phyloP scores from a whole-genome alignment of 345 rosid genomes.

The Sisymbrium altissimum region DNA sequence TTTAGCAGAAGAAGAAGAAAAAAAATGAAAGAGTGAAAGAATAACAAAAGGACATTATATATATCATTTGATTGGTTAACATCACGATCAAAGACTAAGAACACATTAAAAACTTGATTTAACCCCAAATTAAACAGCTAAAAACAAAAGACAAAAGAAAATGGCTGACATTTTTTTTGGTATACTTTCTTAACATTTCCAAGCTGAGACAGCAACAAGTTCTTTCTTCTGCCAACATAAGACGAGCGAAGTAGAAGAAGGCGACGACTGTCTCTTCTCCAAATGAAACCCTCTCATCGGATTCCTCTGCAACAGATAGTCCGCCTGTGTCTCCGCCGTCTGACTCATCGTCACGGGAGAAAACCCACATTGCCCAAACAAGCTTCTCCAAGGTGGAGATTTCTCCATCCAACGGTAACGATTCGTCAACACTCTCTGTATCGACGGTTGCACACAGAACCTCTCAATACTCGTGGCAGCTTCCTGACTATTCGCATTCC shows the following conservation, averaged over 20 bases:
- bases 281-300: conserved; percentile 69
- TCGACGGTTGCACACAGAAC: conserved; percentile 61
- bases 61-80: conserved; percentile 28
- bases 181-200: conserved; percentile 80
- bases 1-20: background rate
- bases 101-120: conserved; percentile 20
- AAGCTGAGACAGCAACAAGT: conserved; percentile 74
- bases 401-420: conserved; percentile 54
- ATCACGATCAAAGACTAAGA: conserved; percentile 21
- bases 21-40: background rate
- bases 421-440: conserved; percentile 56
- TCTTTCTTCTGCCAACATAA: conserved; percentile 85
- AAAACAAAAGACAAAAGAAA: background rate
- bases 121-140: conserved; percentile 1
- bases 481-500: conserved; percentile 45
- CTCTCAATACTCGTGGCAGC: conserved; percentile 65
- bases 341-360: conserved; percentile 59
- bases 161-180: too few species aligned
- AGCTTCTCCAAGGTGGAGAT: conserved; percentile 62
- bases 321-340: conserved; percentile 81
- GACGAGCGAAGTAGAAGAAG: conserved; percentile 42
- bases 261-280: conserved; percentile 61
- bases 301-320: conserved; percentile 69
- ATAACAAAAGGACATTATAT: conserved; percentile 18
- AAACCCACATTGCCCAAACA: conserved; percentile 71